Evolutionary conservation across 352 stramenopile genomes (phyloP), one percentile per base, ranked within the genome.

Genomic region (Lagenidium sp.): DNA sequence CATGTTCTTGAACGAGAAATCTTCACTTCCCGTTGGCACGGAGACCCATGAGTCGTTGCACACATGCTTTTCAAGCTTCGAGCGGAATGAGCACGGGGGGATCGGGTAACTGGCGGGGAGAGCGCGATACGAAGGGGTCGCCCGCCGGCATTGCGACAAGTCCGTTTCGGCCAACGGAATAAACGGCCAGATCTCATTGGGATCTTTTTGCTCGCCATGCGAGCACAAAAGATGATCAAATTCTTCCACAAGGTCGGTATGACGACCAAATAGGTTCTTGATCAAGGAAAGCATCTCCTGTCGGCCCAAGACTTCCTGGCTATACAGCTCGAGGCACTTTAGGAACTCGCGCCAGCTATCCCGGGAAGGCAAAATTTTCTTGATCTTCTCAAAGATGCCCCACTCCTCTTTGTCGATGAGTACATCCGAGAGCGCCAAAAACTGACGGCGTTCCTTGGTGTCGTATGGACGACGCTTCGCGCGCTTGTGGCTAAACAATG

Each of bases 1-100:
- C 93, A 99, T 98, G 57, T 98, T 97, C 68, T 95, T 97, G 54
- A 95, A 97, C n/a, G 86, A 97, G 50, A 97, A 98, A 47, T 99
- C 96, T 65, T 99, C 97, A 61, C 86, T 98, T 16, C 97, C 97
- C 15, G 97, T 97, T 18, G 97, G 96, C 8, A 99, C 82, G 25
- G 83, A 98, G 1, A 99, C 96, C 95, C 96, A 99, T 36, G 88
- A 69, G 68, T 98, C 85, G 63, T 98, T 98, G 50, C 95, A 91
- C 19, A 98, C 81, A 40, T 85, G 76, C 10, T 74, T 65, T 41
- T 98, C 94, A 4, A 92, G 87, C 47, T 88, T 79, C 4, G 82
- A 96, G 12, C 96, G 82, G 57, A 96, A 95, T 46, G 81, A 98
- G 60, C 94, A 99, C 16, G 94, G 94, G n/a, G 94, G 93, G 28